Evolutionary conservation across 805 yeast species (phyloP).

Genomic region (Starmerella sp.): DNA sequence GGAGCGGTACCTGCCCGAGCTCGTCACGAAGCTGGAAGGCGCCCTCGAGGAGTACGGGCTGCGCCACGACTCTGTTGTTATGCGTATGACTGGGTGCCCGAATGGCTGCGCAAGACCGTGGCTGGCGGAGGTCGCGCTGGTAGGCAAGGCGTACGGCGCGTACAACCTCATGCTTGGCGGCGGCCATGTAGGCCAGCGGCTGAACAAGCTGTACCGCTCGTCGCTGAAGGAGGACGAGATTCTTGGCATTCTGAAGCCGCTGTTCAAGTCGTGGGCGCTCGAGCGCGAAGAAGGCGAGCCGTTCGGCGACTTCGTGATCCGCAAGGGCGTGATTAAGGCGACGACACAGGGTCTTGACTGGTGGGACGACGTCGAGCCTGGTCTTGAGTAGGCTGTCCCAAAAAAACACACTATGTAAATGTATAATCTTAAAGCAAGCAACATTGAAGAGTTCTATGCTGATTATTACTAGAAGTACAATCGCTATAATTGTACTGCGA

Average conservation of each 20-base stretch:
- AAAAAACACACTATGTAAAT: background rate
- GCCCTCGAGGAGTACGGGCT: slow-evolving; percentile 84
- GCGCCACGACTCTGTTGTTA: slow-evolving; percentile 84
- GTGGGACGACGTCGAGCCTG: slow-evolving; percentile 68
- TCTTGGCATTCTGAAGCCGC: slow-evolving; percentile 60
- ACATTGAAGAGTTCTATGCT: background rate
- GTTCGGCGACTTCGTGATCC: slow-evolving; percentile 84
- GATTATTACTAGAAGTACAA: background rate
- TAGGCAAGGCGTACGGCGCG: slow-evolving; percentile 89
- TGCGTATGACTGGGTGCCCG: slow-evolving; percentile 99
- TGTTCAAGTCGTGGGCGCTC: slow-evolving; percentile 87
- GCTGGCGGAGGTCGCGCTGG: slow-evolving; percentile 91
- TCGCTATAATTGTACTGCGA: background rate
- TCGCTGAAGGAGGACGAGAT: slow-evolving; percentile 88
- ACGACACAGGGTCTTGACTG: slow-evolving; percentile 84
- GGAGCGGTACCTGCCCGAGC: slow-evolving; percentile 78
- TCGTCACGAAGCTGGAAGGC: slow-evolving; percentile 71
- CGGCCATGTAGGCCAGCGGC: slow-evolving; percentile 84
- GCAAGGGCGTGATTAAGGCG: slow-evolving; percentile 78
- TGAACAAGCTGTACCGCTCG: slow-evolving; percentile 79
- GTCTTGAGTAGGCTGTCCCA: slow-evolving; percentile 16
- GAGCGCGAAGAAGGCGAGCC: slow-evolving; percentile 89
- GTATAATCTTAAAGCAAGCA: background rate
- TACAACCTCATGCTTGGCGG: slow-evolving; percentile 94
- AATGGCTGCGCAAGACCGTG: slow-evolving; percentile 98